Evolutionary conservation across 108 stramenopile species (phyloP).

Genomic region (Stephanodiscus triporus): DNA sequence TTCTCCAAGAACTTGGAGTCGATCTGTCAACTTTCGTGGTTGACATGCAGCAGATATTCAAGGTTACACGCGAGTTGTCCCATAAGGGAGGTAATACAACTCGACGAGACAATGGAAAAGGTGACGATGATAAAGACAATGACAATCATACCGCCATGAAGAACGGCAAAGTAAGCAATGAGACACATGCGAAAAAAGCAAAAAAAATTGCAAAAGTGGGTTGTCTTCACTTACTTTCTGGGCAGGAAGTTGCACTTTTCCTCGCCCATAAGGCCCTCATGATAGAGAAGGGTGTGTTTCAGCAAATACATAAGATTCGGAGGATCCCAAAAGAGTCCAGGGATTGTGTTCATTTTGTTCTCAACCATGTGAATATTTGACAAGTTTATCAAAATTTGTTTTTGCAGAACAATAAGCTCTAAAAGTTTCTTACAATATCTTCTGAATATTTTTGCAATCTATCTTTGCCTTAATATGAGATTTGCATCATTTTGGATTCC

Average conservation of each 20-base stretch:
- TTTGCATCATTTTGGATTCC: no score
- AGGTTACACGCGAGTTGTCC: constrained; percentile 71
- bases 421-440: no score
- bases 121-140: constrained; percentile 18
- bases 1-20: constrained; percentile 72
- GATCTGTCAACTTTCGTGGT: constrained; percentile 79
- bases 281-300: constrained; percentile 78
- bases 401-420: no score
- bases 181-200: constrained; percentile 11
- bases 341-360: constrained; percentile 19
- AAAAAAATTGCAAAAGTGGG: constrained; percentile 61
- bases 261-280: constrained; percentile 80
- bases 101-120: background rate
- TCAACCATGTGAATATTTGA: constrained; percentile 26
- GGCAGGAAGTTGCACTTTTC: constrained; percentile 74
- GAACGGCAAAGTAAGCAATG: background rate
- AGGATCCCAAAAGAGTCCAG: constrained; percentile 52
- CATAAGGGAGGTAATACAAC: constrained; percentile 33
- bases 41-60: constrained; percentile 89
- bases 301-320: constrained; percentile 78
- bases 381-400: no score
- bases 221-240: constrained; percentile 67
- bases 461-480: no score
- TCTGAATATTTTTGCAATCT: no score
- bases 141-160: constrained; percentile 12